These are phyloP conservation scores for Geotrichum bryndzae DNA, from an alignment of 1,139 yeast species.

Conservation along the genomic window DNA sequence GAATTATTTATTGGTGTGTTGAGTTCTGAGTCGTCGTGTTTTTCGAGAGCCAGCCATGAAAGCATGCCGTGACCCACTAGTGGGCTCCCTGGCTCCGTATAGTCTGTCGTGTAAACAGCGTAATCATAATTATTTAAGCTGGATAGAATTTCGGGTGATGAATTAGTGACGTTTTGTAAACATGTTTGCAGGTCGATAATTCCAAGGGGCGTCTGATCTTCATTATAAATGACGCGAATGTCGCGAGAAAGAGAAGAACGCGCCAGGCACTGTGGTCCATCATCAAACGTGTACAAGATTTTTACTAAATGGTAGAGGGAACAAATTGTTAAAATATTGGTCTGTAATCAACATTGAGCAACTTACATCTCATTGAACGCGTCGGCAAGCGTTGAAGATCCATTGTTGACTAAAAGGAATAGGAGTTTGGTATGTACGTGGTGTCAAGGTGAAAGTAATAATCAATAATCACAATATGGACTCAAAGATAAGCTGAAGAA, in stretches of 20 bases:
- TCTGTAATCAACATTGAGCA: conserved; percentile 16
- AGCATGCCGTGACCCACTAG: conserved; percentile 39
- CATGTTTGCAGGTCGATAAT: conserved; percentile 34
- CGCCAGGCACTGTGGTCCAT: conserved; percentile 31
- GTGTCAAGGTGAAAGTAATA: neutral
- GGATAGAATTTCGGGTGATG: conserved; percentile 37
- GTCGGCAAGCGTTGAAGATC: conserved; percentile 11
- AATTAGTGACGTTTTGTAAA: conserved; percentile 31
- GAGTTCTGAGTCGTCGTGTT: neutral
- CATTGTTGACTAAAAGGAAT: neutral
- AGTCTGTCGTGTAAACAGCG: conserved; percentile 40
- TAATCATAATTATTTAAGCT: conserved; percentile 31
- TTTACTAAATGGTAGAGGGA: conserved; percentile 26
- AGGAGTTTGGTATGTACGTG: neutral
- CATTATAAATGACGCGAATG: conserved; percentile 28
- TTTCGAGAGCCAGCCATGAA: conserved; percentile 14
- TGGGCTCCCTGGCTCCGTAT: conserved; percentile 37
- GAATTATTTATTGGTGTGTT: neutral
- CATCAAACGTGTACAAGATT: conserved; percentile 36
- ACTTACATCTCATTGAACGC: conserved; percentile 15
- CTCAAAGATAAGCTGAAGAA: neutral
- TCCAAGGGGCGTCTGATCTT: conserved; percentile 30
- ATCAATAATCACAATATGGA: neutral
- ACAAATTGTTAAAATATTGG: conserved; percentile 15
- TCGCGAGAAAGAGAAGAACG: conserved; percentile 25